Evolutionary conservation across 164 flowering plant species (phyloP), one percentile per base, ranked within the genome.

Genomic region (Umbilicus rupestris): DNA sequence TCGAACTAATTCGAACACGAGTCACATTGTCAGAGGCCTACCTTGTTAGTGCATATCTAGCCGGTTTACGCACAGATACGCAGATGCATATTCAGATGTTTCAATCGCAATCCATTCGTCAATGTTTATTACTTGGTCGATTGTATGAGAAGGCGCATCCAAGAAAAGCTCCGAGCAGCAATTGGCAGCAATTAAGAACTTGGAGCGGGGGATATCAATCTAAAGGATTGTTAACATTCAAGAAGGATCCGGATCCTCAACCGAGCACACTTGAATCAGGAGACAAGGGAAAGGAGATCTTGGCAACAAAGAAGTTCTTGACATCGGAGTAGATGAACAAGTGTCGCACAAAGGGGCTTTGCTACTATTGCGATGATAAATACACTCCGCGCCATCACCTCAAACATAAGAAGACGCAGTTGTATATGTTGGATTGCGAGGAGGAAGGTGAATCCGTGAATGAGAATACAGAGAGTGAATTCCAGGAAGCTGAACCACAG

Each of bases 271-370:
- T 7, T 35, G 37, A 35, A 0, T 5, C 6, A 35, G 37, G 4
- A 7, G 7, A 35, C 37, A 35, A 35, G 4, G 37, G 37, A 35
- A 35, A n/a, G 37, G 37, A 1, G 7, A 35, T 35, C 7, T 7
- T 35, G 37, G 37, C 7, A 1, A 5, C 4, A 35, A 35, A 7
- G 7, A 35, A 1, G 4, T 35, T 35, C 37, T 35, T 7, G 4
- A 5, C 4, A 7, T 7, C 1, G 6, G 7, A 65, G 67, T n/a
- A 82, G 59, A 63, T 79, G 22, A 22, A 11, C 6, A 11, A 19
- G 6, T 5, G 24, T 5, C 5, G n/a, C 7, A 11, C 57, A 5
- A 49, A 49, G 11, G 57, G 57, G n/a, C 57, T 17, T 19, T 49
- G 57, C 10, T 49, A 17, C 11, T 49, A 5, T 11, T 49, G 24